Evolutionary conservation across 768 basidiomycete species (phyloP).

Genomic region (Amanita polypyramis): DNA sequence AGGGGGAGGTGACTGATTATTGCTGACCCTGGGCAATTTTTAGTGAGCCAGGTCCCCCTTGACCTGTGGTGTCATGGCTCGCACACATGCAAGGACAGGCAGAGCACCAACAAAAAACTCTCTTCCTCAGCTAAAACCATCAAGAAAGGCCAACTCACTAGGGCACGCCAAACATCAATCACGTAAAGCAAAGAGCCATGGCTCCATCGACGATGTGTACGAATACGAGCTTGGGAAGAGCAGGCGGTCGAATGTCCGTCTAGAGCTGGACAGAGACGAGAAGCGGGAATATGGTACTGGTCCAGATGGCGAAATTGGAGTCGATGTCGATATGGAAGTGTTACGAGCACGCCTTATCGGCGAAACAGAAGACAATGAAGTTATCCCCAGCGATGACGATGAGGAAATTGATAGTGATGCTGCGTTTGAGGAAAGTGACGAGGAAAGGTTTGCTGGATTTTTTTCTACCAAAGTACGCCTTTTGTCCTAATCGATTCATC

Average conservation of each 20-base stretch:
- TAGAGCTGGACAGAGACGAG: slow-evolving; percentile 52
- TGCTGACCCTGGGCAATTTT: no score
- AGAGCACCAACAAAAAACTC: not conserved
- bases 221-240: slow-evolving; percentile 45
- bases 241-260: slow-evolving; percentile 39
- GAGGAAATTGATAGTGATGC: slow-evolving; percentile 82
- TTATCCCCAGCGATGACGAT: slow-evolving; percentile 61
- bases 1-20: no score
- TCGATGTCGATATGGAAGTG: slow-evolving; percentile 28
- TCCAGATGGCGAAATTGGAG: slow-evolving; percentile 29
- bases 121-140: slow-evolving; percentile 13
- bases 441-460: slow-evolving; percentile 67
- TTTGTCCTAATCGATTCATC: not conserved
- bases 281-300: slow-evolving; percentile 27
- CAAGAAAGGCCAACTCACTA: slow-evolving; percentile 28
- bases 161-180: slow-evolving; percentile 44
- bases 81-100: slow-evolving; percentile 1
- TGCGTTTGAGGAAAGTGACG: slow-evolving; percentile 76
- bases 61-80: slow-evolving; percentile 1
- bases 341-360: slow-evolving; percentile 38
- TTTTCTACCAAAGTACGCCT: slow-evolving; percentile 30
- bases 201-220: slow-evolving; percentile 43
- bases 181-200: slow-evolving; percentile 27
- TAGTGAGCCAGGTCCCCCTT: no score
- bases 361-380: slow-evolving; percentile 39